Percentiles rank a stretch among this genome's conserved stretches.
Conservation (phyloP, 352 stramenopile species). For the Globisporangium paddicum region DNA sequence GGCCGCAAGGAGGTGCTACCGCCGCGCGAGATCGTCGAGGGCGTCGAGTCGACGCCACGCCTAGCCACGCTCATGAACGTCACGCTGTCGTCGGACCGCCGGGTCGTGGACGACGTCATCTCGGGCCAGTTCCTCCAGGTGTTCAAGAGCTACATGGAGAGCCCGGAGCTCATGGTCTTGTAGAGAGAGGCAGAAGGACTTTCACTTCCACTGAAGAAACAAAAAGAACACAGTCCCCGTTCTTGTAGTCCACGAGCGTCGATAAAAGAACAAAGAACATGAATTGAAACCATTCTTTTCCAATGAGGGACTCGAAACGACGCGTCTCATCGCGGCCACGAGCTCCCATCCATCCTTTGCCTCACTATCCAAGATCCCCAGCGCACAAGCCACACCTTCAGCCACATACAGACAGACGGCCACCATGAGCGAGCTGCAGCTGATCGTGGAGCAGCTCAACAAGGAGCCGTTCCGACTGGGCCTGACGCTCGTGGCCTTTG, state of each 20-base stretch:
- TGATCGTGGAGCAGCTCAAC: conserved; percentile 93
- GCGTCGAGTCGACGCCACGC: conserved; percentile 74
- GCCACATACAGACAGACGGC: not conserved
- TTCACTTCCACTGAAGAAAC: not conserved
- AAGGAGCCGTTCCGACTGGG: conserved; percentile 89
- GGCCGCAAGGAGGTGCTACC: conserved; percentile 86
- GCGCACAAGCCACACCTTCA: not conserved
- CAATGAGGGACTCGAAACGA: conserved; percentile 6
- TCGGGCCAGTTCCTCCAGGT: conserved; percentile 94
- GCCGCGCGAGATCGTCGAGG: conserved; percentile 34
- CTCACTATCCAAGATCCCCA: not conserved
- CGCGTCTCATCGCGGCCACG: not conserved
- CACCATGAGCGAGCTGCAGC: conserved; percentile 87
- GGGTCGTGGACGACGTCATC: conserved; percentile 97
- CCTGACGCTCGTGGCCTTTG: conserved; percentile 90
- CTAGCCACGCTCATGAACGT: conserved; percentile 94
- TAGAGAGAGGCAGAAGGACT: conserved; percentile 17
- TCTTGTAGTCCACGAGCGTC: not conserved
- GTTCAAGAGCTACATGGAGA: conserved; percentile 97
- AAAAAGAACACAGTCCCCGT: not conserved
- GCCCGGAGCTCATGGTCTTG: conserved; percentile 88
- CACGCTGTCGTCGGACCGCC: conserved; percentile 94
- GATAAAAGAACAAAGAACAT: conserved; percentile 1
- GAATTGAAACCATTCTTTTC: not conserved
- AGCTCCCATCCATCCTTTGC: not conserved